Conservation (phyloP, 352 stramenopile species). For the Globisporangium paddicum region DNA sequence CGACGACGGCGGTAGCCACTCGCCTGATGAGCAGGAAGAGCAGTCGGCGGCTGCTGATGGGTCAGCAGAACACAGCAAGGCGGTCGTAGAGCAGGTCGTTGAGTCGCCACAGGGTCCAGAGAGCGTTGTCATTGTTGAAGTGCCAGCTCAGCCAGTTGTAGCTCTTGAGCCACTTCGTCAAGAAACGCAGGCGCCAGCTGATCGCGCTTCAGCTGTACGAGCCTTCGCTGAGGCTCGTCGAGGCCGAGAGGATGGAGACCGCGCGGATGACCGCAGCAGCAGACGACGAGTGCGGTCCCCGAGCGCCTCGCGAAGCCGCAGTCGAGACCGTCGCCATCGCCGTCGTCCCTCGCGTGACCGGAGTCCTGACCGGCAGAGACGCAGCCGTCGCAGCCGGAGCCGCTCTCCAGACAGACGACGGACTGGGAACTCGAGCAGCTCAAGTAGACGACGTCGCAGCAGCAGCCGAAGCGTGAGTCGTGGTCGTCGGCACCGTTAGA, state of each 20-base stretch:
- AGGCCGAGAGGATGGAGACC: not conserved
- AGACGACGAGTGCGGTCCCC: conserved; percentile 7
- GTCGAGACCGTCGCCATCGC: conserved; percentile 17
- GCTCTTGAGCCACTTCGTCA: not conserved
- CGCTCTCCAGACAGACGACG: conserved; percentile 12
- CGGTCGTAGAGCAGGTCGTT: not conserved
- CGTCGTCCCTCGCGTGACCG: conserved; percentile 14
- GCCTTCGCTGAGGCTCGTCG: not conserved
- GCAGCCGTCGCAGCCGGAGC: conserved; percentile 10
- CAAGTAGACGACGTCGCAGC: not conserved
- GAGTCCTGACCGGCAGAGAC: not conserved
- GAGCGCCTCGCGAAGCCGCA: conserved; percentile 10
- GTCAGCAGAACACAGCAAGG: not conserved
- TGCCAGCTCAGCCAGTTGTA: not conserved
- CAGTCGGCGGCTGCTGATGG: not conserved
- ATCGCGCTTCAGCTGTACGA: not conserved
- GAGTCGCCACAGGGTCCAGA: conserved; percentile 6
- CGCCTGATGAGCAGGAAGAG: conserved; percentile 1
- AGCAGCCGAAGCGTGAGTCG: conserved; percentile 10
- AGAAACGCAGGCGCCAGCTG: not conserved
- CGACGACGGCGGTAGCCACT: conserved; percentile 28
- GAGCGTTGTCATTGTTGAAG: not conserved
- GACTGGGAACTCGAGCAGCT: not conserved
- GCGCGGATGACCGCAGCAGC: not conserved
- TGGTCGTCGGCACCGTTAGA: conserved; percentile 16